Percentiles rank a stretch among this genome's conserved stretches.
phyloP scores from a whole-genome alignment of 768 basidiomycete species.

The Russula dissimulans region DNA sequence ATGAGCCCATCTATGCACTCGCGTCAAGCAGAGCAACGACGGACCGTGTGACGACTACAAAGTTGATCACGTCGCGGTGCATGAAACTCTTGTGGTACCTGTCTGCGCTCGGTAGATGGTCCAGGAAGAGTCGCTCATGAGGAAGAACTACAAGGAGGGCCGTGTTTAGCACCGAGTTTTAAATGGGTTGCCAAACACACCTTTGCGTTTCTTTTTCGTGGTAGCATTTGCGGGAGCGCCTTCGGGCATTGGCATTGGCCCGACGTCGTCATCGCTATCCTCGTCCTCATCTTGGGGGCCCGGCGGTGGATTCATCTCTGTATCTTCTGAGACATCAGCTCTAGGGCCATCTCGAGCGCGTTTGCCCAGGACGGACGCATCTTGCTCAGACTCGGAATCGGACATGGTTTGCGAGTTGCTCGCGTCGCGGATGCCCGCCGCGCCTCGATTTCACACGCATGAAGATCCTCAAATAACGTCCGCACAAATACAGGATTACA shows the following conservation, averaged over 20 bases:
- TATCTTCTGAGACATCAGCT: conserved; percentile 21
- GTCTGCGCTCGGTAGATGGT: conserved; percentile 84
- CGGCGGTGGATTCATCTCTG: conserved; percentile 23
- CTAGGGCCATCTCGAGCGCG: conserved; percentile 37
- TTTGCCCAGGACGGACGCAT: conserved; percentile 54
- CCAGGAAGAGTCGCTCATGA: conserved; percentile 87
- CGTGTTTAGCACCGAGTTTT: neutral
- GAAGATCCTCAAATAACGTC: neutral
- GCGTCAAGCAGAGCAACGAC: conserved; percentile 21
- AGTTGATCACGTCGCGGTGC: conserved; percentile 91
- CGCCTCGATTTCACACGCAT: neutral
- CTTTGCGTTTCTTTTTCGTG: conserved; percentile 77
- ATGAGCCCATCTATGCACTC: neutral
- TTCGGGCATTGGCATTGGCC: conserved; percentile 78
- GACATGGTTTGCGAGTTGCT: conserved; percentile 14
- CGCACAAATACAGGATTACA: neutral
- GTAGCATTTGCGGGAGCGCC: conserved; percentile 29
- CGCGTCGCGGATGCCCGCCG: no score
- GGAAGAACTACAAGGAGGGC: conserved; percentile 56
- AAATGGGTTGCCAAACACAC: conserved; percentile 29
- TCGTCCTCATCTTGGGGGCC: conserved; percentile 40
- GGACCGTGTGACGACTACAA: conserved; percentile 80
- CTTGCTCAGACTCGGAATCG: conserved; percentile 38
- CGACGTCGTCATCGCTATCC: conserved; percentile 65
- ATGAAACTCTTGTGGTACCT: conserved; percentile 97